Base-by-base conservation (phyloP, 208 protist species). In the Crithidia bombi region DNA sequence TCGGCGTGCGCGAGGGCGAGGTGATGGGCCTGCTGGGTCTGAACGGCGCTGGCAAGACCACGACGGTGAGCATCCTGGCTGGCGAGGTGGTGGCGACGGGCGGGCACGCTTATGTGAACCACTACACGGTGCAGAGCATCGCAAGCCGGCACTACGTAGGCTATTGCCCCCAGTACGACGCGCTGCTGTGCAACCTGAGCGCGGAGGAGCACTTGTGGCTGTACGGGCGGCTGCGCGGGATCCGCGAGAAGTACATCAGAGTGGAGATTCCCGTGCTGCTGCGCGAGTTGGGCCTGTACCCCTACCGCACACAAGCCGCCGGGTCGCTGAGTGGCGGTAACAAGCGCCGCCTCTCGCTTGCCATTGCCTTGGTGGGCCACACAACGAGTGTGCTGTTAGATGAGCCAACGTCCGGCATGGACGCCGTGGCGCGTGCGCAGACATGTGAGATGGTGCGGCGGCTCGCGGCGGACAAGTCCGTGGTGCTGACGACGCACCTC, bases 131-230 rank as follows among this genome's bases (percentile, higher is more conserved):
- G 28, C 44, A 70, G 21, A 65, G 62, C 55, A 64, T 61, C 11
- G 43, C 66, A 35, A 78, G 70, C 38, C 87, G 81, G 38, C 65
- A 43, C 58, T 83, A 79, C 50, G 83, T 98, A 21, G 98, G 98
- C 63, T 96, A 98, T 63, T 99, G 97, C 85, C 96, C 96, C 15
- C 97, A 99, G 81, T 95, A 96, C 76, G 93, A 98, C 68, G 82
- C 98, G 28, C 73, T 98, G n/a, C 93, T 94, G 43, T 86, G 92
- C 54, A 79, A 97, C 67, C 73, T 99, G 21, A 98, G 93, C 36
- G 70, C 84, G 14, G 46, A 79, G 3, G 95, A 99, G 75, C 96
- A 98, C 79, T 78, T 99, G 17, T 70, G 69, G 64, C 85, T 98
- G 19, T 99, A 93, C 73, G 89, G 80, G 12, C 62, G 79, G 25